These are phyloP conservation scores for Blechomonas ayalai DNA, from an alignment of 208 protist genomes.

Conservation along the genomic window DNA sequence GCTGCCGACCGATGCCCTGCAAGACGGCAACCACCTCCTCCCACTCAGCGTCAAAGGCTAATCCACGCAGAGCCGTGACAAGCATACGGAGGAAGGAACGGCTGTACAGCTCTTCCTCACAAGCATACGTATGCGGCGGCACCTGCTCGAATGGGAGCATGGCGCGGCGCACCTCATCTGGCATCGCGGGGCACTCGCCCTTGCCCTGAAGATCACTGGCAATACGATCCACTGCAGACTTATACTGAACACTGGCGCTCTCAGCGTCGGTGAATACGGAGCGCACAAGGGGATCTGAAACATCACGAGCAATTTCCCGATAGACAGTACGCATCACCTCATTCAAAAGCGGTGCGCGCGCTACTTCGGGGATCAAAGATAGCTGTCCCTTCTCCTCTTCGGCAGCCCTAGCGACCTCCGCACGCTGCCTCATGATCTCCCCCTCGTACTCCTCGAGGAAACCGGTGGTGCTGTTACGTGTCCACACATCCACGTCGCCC, in stretches of 20 bases:
- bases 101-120: constrained; percentile 59
- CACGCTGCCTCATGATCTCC: constrained; percentile 12
- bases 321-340: constrained; percentile 78
- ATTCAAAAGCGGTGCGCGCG: constrained; percentile 63
- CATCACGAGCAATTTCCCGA: constrained; percentile 28
- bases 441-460: constrained; percentile 26
- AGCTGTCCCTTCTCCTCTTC: constrained; percentile 13
- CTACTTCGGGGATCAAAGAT: constrained; percentile 51
- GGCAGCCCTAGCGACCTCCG: constrained; percentile 20
- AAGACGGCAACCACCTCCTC: constrained; percentile 38
- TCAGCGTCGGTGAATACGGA: constrained; percentile 65
- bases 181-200: no score
- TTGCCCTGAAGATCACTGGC: no score
- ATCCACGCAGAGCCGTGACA: constrained; percentile 47
- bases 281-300: constrained; percentile 61
- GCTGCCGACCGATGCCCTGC: constrained; percentile 36
- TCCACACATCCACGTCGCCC: constrained; percentile 54
- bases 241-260: neutral
- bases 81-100: constrained; percentile 67
- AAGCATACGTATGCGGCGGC: no score
- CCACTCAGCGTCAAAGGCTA: constrained; percentile 37
- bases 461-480: constrained; percentile 51
- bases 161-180: no score
- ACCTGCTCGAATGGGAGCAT: no score
- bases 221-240: constrained; percentile 1